Conservation (phyloP, 106 monocot species). For the Apostasia ramifera region DNA sequence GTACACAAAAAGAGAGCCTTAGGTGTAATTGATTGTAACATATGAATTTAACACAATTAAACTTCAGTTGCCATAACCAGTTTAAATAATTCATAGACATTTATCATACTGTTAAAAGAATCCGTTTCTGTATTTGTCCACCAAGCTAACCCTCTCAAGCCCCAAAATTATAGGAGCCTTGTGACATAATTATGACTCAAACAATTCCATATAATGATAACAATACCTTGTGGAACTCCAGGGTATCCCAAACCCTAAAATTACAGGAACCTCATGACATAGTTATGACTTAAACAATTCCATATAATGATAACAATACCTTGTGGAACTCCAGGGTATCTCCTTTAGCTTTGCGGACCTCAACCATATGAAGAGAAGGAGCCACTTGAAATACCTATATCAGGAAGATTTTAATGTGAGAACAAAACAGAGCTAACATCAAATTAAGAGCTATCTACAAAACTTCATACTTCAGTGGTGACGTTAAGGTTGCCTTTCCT, state of each 20-base stretch:
- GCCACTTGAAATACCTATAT: conserved; percentile 92
- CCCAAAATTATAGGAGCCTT: conserved; percentile 79
- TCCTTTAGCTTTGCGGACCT: conserved; percentile 82
- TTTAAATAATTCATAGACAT: no score
- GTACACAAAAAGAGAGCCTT: no score
- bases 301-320: conserved; percentile 21
- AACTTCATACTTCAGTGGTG: conserved; percentile 70
- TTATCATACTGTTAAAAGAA: no score
- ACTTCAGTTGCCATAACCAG: no score
- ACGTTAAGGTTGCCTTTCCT: conserved; percentile 94
- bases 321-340: conserved; percentile 91
- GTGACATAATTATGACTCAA: conserved; percentile 65
- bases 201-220: no score
- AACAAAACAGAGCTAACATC: not conserved
- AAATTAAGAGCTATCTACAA: not conserved
- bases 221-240: conserved; percentile 85
- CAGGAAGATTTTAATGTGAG: not conserved
- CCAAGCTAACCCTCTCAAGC: conserved; percentile 28
- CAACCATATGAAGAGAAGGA: conserved; percentile 89
- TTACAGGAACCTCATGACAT: conserved; percentile 91
- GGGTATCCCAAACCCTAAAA: conserved; percentile 71
- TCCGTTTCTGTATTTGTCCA: no score
- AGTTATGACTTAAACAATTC: conserved; percentile 24
- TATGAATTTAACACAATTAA: no score
- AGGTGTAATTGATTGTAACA: no score